Evolutionary conservation across 208 protist species (phyloP), one percentile per base, ranked within the genome.

Genomic region (Trypanosoma cruzi): DNA sequence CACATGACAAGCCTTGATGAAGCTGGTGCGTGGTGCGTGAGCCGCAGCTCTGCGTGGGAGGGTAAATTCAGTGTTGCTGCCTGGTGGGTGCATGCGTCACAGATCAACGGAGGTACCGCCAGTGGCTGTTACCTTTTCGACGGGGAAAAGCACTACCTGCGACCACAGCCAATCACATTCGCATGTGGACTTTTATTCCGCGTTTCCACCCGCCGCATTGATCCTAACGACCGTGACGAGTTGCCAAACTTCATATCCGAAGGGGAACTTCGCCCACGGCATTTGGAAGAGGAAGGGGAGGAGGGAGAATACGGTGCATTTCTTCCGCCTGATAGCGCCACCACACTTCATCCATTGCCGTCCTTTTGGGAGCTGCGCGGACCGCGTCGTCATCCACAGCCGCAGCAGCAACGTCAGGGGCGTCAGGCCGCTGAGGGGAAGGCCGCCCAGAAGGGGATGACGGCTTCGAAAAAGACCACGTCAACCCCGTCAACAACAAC

Each of bases 81-180:
- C 0, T 99, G 92, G 80, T 99, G 98, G 98, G 97, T 99, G 3
- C 84, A 97, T 64, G 75, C 80, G 20, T 92, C 84, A 46, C 85
- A 94, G 75, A 73, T 94, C 71, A 84, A 73, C 2, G 83, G 89
- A 14, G 85, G 82, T 46, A 88, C 77, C 11, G 85, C 79, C 13
- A 73, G 57, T 20, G 84, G 89, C 26, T 67, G 61, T 46, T 92
- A 90, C 44, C 52, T 97, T 36, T 97, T 98, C 71, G 78, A 86
- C 85, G 99, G 86, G 77, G 97, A 79, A 93, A 96, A 56, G 80
- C 92, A 73, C 79, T 89, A 66, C 91, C 85, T 85, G 70, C 96
- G 62, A 85, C 95, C 84, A 31, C 88, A 85, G 68, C 73, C 89
- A 26, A 79, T 99, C 2, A 50, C 87, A 40, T 70, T 94, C 7